Percentiles rank a stretch among this genome's conserved stretches.
These are phyloP conservation scores for Colletotrichum eleusines DNA, from an alignment of 2,329 filamentous ascomycete species.

Conservation along the genomic window DNA sequence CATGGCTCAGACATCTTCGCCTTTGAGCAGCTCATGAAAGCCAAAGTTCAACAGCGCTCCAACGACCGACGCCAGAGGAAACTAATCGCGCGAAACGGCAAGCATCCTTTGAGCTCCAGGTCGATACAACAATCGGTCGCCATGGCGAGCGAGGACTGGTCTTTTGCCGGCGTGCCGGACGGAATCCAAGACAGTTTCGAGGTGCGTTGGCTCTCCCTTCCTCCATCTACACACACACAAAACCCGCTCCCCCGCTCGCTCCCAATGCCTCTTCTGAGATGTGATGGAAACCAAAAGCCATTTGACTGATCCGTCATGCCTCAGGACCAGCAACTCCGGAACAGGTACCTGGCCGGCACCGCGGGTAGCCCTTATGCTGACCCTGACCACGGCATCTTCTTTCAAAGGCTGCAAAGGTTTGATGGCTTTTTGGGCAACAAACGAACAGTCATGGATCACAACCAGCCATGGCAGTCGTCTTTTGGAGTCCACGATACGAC, in stretches of 20 bases:
- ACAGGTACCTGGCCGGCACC: slow-evolving; percentile 41
- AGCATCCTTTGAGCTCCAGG: slow-evolving; percentile 24
- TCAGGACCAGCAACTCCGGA: slow-evolving; percentile 40
- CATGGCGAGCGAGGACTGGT: slow-evolving; percentile 35
- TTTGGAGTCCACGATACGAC: slow-evolving; percentile 18
- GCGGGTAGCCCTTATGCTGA: slow-evolving; percentile 41
- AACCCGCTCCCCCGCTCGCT: background rate
- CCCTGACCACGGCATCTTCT: slow-evolving; percentile 29
- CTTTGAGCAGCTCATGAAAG: slow-evolving; percentile 35
- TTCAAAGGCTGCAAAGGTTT: slow-evolving; percentile 27
- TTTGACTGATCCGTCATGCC: slow-evolving; percentile 20
- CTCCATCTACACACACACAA: background rate
- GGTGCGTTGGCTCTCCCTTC: slow-evolving; percentile 26
- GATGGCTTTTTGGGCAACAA: slow-evolving; percentile 29
- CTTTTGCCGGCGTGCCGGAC: slow-evolving; percentile 17
- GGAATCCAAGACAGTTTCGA: slow-evolving; percentile 41
- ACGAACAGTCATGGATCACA: slow-evolving; percentile 33
- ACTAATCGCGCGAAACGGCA: slow-evolving; percentile 30
- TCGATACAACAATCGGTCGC: slow-evolving; percentile 15
- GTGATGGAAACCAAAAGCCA: slow-evolving; percentile 22
- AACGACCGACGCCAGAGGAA: slow-evolving; percentile 31
- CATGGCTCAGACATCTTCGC: slow-evolving; percentile 38
- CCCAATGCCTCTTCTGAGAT: slow-evolving; percentile 26
- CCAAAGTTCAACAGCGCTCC: slow-evolving; percentile 24
- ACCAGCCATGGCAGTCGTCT: slow-evolving; percentile 15